phyloP scores from a whole-genome alignment of 306 rosid species.

The Corylus heterophylla region DNA sequence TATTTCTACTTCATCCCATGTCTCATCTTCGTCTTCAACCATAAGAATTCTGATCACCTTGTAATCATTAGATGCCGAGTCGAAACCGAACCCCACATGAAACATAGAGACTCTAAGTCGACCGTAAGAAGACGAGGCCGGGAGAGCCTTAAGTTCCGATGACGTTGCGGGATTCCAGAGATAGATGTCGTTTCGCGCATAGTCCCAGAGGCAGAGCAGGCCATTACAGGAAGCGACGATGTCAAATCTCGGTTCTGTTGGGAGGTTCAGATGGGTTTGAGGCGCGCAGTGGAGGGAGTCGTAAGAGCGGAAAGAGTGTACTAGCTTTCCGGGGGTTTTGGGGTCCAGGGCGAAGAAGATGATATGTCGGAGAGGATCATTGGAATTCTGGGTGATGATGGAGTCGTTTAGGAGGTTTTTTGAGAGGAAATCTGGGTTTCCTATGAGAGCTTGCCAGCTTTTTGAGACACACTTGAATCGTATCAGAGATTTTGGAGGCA shows the following conservation, averaged over 20 bases:
- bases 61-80: neutral
- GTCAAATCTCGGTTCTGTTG: neutral
- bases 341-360: neutral
- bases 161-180: neutral
- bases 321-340: neutral
- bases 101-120: too few species aligned
- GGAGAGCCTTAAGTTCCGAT: neutral
- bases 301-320: neutral
- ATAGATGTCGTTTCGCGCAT: neutral
- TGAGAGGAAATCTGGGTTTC: neutral
- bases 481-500: neutral
- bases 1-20: neutral
- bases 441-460: neutral
- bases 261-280: neutral
- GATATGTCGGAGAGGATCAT: neutral
- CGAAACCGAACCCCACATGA: neutral
- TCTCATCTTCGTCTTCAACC: too few species aligned
- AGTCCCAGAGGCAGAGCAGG: neutral
- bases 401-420: neutral
- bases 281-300: neutral
- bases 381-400: neutral
- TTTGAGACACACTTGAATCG: neutral
- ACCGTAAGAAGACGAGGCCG: neutral
- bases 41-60: neutral
- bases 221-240: neutral